Base-by-base conservation (phyloP, 768 basidiomycete species). In the Mycena maculata region DNA sequence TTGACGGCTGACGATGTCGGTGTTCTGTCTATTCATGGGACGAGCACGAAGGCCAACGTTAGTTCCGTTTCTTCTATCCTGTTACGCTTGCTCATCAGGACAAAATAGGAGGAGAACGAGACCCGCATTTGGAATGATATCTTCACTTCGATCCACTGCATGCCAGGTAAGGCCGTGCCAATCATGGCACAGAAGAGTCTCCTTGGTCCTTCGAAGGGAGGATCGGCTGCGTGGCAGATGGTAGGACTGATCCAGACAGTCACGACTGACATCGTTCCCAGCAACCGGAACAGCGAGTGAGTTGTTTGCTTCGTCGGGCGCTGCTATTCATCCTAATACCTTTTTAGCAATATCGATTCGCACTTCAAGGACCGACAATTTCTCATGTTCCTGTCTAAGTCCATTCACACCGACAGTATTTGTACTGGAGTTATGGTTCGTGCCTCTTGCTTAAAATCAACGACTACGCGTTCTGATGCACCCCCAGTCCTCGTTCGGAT, bases 181-280 rank as follows among this genome's bases (percentile, higher is more conserved):
- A 90, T 98, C 74, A 92, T 99, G 79, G 95, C 98, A 3, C 98
- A 99, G 80, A 99, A 99, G 87, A 95, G 92, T 78, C 85, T 99
- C 54, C 92, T 97, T 31, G 98, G 98, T 67, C 97, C 99, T 77
- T 91, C 97, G 13, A 99, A 99, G 85, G 98, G 98, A 78, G 98
- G 97, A 67, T 94, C 98, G n/a, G 97, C 97, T 60, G 93, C 96
- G 2, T 98, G 96, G 97, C 94, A 96, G 81, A 88, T 98, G 86
- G 91, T 90, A 73, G 98, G 98, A 71, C 85, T 99, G 60, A 80
- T 95, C 60, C 96, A 99, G 78, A 89, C 90, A 13, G 86, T 99
- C 67, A 85, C 84, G 69, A 89, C 90, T 48, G 98, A 96, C 57
- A 86, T 97, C 69, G 85, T 99, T 69, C 96, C 98, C 9, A 96